Percentiles rank a stretch among this genome's conserved stretches.
Conservation (phyloP, 805 yeast genomes). For the Saccharomycopsis olivae region DNA sequence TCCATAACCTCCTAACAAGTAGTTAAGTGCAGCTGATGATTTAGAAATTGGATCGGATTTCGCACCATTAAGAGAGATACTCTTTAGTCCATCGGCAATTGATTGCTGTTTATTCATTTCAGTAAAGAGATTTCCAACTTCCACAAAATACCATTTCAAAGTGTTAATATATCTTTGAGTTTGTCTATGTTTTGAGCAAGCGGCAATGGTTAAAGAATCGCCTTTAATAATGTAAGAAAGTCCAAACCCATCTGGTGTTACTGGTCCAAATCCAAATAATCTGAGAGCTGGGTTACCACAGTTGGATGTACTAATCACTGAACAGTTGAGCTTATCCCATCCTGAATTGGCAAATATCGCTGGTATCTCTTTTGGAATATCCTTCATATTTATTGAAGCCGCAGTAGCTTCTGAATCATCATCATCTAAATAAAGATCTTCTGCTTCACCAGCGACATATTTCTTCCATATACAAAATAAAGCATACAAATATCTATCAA, state of each 20-base stretch:
- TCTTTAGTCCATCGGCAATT: background rate
- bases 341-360: conserved; percentile 74
- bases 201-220: conserved; percentile 69
- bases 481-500: conserved; percentile 84
- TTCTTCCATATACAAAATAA: conserved; percentile 80
- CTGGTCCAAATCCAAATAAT: conserved; percentile 88
- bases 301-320: conserved; percentile 73
- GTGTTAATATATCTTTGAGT: conserved; percentile 69
- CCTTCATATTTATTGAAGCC: conserved; percentile 15
- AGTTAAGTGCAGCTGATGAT: conserved; percentile 27
- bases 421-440: conserved; percentile 18
- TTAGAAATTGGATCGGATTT: background rate
- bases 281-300: conserved; percentile 89
- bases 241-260: conserved; percentile 85
- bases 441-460: conserved; percentile 29
- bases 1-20: conserved; percentile 73
- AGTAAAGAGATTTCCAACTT: conserved; percentile 40
- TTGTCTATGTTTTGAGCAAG: conserved; percentile 82
- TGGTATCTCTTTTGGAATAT: conserved; percentile 38
- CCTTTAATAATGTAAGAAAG: conserved; percentile 80
- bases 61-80: background rate
- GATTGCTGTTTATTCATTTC: conserved; percentile 17
- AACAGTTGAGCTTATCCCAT: conserved; percentile 77
- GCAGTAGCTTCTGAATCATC: conserved; percentile 21
- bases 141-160: conserved; percentile 49